Conservation (phyloP, 208 protist genomes). For the Leishmania martiniquensis region DNA sequence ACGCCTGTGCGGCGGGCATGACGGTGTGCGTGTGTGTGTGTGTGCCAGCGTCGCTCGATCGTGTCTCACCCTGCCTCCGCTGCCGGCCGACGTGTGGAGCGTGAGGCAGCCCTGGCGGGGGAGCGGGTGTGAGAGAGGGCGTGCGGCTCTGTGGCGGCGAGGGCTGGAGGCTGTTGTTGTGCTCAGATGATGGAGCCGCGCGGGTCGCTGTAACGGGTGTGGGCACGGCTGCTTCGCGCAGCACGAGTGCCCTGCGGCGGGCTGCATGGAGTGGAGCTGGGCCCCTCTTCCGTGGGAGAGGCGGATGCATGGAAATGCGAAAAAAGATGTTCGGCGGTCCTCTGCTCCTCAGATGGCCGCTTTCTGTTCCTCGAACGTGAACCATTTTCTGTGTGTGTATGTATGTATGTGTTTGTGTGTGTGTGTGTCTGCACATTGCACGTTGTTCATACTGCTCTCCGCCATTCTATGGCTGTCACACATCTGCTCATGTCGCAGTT, state of each 20-base stretch:
- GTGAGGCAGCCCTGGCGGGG: too few relatives aligned
- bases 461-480: too few relatives aligned
- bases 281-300: background rate
- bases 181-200: background rate
- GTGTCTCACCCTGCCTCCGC: too few relatives aligned
- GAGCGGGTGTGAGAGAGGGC: background rate
- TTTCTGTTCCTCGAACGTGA: background rate
- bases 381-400: background rate
- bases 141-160: background rate
- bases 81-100: too few relatives aligned
- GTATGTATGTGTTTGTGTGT: too few relatives aligned
- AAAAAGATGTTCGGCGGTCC: background rate
- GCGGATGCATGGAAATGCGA: background rate
- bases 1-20: background rate
- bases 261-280: background rate
- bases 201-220: background rate
- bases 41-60: background rate
- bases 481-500: too few relatives aligned
- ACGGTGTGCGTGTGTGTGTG: background rate
- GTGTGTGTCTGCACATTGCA: too few relatives aligned
- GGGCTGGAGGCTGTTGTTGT: background rate
- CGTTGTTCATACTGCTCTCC: too few relatives aligned
- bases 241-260: background rate
- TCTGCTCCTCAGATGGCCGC: background rate
- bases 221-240: background rate